Evolutionary conservation across 164 flowering plant genomes (phyloP).

Genomic region (Stephania yunnanensis): DNA sequence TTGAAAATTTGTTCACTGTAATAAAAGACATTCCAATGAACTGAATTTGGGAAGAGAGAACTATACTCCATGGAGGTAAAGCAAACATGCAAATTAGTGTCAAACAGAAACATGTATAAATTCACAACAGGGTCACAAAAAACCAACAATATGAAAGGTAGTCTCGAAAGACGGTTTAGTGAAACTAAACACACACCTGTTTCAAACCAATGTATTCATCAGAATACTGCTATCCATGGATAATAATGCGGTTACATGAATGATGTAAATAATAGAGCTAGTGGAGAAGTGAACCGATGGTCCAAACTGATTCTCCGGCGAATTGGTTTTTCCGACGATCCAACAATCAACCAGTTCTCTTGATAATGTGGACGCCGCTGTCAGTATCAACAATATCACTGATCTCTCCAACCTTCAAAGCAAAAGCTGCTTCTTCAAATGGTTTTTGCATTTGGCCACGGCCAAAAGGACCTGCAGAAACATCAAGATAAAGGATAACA

Average conservation of each 20-base stretch:
- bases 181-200: neutral
- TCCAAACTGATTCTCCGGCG: neutral
- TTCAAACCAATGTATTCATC: neutral
- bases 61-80: too few species aligned
- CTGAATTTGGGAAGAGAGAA: too few species aligned
- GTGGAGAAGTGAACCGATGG: neutral
- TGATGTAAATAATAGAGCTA: too few species aligned
- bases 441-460: constrained; percentile 96
- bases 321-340: neutral
- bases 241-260: neutral
- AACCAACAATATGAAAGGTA: too few species aligned
- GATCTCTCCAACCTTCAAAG: constrained; percentile 82
- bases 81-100: too few species aligned
- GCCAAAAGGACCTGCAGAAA: constrained; percentile 72
- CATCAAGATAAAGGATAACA: neutral
- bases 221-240: neutral
- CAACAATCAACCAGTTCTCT: constrained; percentile 58
- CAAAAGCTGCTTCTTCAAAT: constrained; percentile 77
- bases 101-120: too few species aligned
- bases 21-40: too few species aligned
- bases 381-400: constrained; percentile 94
- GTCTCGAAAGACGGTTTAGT: neutral
- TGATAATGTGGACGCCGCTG: constrained; percentile 85
- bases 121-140: neutral
- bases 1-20: too few species aligned